Evolutionary conservation across 768 basidiomycete species (phyloP).

Genomic region (Polyporus arcularius): DNA sequence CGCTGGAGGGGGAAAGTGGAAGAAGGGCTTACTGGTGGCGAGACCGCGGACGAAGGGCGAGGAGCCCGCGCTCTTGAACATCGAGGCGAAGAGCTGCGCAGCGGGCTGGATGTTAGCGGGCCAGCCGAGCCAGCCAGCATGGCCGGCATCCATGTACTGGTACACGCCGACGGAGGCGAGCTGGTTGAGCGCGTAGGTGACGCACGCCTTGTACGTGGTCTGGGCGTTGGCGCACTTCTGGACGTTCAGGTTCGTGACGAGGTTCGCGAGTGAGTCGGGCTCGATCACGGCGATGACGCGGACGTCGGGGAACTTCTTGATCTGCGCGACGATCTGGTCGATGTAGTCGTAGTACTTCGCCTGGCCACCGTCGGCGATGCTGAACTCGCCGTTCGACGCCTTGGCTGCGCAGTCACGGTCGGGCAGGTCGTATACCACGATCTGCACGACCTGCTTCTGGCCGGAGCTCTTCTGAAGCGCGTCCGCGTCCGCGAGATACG

Average conservation of each 20-base stretch:
- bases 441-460: conserved; percentile 44
- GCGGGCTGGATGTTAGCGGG: conserved; percentile 62
- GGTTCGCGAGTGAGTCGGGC: conserved; percentile 67
- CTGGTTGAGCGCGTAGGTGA: conserved; percentile 58
- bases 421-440: conserved; percentile 54
- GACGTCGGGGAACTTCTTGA: conserved; percentile 53
- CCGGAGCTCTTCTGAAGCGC: conserved; percentile 47
- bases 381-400: conserved; percentile 69
- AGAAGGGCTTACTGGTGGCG: conserved; percentile 44
- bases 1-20: background rate
- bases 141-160: conserved; percentile 64
- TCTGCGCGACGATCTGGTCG: conserved; percentile 57
- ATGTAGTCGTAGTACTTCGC: conserved; percentile 62
- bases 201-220: conserved; percentile 50
- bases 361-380: conserved; percentile 55
- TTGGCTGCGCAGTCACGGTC: conserved; percentile 68
- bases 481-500: conserved; percentile 55
- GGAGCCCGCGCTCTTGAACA: conserved; percentile 52
- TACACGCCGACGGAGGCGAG: conserved; percentile 57
- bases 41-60: conserved; percentile 62
- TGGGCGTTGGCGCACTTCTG: conserved; percentile 56
- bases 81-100: conserved; percentile 51
- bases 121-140: conserved; percentile 72
- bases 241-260: conserved; percentile 68
- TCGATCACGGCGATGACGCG: conserved; percentile 67